phyloP scores from a whole-genome alignment of 2,329 filamentous ascomycete genomes.

The Penicillium sp. region DNA sequence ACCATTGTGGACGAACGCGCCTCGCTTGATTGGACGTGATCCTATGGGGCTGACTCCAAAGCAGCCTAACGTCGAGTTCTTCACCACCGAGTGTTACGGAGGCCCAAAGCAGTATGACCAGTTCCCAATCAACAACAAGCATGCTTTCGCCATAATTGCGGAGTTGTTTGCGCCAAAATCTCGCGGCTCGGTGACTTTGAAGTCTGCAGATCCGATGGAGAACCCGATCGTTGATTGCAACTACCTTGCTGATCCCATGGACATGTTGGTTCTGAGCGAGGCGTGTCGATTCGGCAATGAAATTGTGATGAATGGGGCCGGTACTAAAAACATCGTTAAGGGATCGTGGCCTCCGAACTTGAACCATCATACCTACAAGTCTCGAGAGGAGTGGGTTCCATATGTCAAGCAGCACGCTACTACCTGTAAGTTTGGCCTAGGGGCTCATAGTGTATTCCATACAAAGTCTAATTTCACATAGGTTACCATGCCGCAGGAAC shows the following conservation, averaged over 20 bases:
- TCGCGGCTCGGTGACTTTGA: conserved; percentile 57
- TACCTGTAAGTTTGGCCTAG: conserved; percentile 53
- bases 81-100: conserved; percentile 64
- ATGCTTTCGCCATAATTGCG: conserved; percentile 61
- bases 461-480: conserved; percentile 15
- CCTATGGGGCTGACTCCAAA: conserved; percentile 61
- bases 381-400: conserved; percentile 60
- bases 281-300: conserved; percentile 62
- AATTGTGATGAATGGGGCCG: conserved; percentile 59
- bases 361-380: conserved; percentile 56
- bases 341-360: conserved; percentile 60
- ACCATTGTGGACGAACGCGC: conserved; percentile 56
- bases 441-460: background rate
- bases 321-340: conserved; percentile 61
- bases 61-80: conserved; percentile 65
- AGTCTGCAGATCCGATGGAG: conserved; percentile 50
- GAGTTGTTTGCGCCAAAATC: conserved; percentile 61
- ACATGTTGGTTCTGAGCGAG: conserved; percentile 62
- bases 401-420: conserved; percentile 62
- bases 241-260: conserved; percentile 59
- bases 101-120: conserved; percentile 61
- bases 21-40: conserved; percentile 55
- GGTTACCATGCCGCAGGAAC: conserved; percentile 62
- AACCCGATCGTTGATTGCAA: conserved; percentile 62
- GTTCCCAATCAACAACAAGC: conserved; percentile 55